Conservation (phyloP, 2,329 filamentous ascomycete genomes). For the Trichoderma sp. region DNA sequence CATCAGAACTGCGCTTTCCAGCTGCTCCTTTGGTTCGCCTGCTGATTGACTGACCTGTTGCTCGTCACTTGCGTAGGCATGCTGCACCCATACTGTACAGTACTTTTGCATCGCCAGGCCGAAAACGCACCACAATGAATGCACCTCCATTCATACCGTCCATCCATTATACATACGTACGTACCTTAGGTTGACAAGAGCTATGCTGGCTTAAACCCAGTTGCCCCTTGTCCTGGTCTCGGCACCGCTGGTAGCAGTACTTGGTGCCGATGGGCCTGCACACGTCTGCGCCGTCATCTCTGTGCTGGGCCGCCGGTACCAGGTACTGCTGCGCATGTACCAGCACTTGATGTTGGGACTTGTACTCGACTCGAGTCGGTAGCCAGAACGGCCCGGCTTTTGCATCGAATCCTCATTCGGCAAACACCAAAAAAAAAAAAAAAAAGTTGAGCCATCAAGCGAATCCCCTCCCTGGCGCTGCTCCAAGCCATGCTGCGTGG, state of each 20-base stretch:
- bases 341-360: too few species aligned
- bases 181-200: not conserved
- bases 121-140: not conserved
- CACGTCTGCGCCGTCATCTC: not conserved
- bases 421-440: slow-evolving; percentile 5
- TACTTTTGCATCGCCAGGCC: not conserved
- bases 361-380: not conserved
- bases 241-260: not conserved
- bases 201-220: not conserved
- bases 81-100: not conserved
- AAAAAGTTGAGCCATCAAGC: too few species aligned
- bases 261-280: not conserved
- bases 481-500: not conserved
- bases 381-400: slow-evolving; percentile 1
- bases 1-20: not conserved
- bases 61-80: not conserved
- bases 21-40: not conserved
- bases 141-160: too few species aligned
- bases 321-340: not conserved
- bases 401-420: slow-evolving; percentile 12
- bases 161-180: too few species aligned
- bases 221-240: not conserved
- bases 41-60: not conserved
- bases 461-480: not conserved
- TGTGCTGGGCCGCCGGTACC: not conserved